These are phyloP conservation scores for Xylariales sp. DNA, from an alignment of 2,329 filamentous ascomycete genomes.

Conservation along the genomic window DNA sequence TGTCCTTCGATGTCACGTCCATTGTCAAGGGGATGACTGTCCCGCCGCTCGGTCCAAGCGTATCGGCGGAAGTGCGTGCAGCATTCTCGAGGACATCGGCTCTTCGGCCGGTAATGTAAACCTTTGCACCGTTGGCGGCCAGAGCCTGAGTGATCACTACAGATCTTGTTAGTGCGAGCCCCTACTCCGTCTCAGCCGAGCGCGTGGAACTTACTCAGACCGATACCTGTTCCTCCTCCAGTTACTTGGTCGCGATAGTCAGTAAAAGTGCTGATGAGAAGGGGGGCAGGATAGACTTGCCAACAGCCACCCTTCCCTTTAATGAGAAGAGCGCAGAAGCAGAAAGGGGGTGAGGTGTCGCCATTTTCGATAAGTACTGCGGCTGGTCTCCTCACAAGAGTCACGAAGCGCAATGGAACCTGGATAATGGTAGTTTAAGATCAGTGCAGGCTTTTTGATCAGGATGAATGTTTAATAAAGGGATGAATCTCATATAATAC, in stretches of 20 bases:
- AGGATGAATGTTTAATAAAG: too few relatives aligned
- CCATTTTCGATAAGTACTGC: slow-evolving; percentile 13
- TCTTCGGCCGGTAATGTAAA: slow-evolving; percentile 36
- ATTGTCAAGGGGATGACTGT: slow-evolving; percentile 38
- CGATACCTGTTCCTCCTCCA: slow-evolving; percentile 54
- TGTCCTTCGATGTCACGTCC: slow-evolving; percentile 47
- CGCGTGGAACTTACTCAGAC: slow-evolving; percentile 42
- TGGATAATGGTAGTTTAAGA: too few relatives aligned
- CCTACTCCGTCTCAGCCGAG: not conserved
- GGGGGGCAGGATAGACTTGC: slow-evolving; percentile 14
- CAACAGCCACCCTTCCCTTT: slow-evolving; percentile 22
- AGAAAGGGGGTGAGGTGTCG: slow-evolving; percentile 23
- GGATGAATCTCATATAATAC: too few relatives aligned
- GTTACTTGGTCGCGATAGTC: slow-evolving; percentile 37
- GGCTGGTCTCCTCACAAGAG: not conserved
- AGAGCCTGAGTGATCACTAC: slow-evolving; percentile 41
- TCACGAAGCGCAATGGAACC: not conserved
- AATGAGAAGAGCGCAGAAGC: slow-evolving; percentile 21
- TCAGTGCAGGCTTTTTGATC: too few relatives aligned
- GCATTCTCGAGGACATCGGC: slow-evolving; percentile 36
- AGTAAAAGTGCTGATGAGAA: slow-evolving; percentile 6
- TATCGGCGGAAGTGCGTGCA: slow-evolving; percentile 35
- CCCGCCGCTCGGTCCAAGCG: slow-evolving; percentile 34
- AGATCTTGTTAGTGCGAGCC: not conserved
- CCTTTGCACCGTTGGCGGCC: slow-evolving; percentile 36